These are phyloP conservation scores for Hypoxylon sp. DNA, from an alignment of 2,329 filamentous ascomycete genomes.

Conservation along the genomic window DNA sequence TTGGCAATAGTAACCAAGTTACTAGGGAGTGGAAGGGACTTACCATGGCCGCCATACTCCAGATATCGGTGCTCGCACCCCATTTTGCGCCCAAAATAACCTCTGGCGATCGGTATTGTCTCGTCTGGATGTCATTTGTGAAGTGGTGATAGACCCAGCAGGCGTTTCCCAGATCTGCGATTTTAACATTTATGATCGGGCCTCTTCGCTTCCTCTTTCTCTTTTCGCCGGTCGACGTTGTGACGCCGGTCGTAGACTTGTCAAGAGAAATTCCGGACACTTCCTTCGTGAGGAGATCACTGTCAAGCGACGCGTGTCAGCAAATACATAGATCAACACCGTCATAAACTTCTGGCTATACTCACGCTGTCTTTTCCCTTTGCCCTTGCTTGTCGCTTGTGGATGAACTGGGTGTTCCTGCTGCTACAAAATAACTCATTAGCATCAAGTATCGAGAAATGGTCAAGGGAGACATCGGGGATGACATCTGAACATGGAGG, in stretches of 20 bases:
- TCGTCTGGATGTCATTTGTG: conserved; percentile 98
- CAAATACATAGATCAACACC: background rate
- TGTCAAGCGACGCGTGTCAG: conserved; percentile 53
- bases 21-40: conserved; percentile 49
- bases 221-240: conserved; percentile 68
- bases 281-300: conserved; percentile 90
- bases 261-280: conserved; percentile 95
- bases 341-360: conserved; percentile 40
- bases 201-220: conserved; percentile 71
- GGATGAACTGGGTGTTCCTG: conserved; percentile 62
- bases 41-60: conserved; percentile 99
- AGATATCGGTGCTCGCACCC: conserved; percentile 99
- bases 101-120: conserved; percentile 96
- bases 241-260: conserved; percentile 64
- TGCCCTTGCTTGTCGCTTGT: conserved; percentile 79
- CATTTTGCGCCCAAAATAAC: conserved; percentile 97
- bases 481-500: conserved; percentile 7
- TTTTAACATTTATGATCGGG: conserved; percentile 94
- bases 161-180: conserved; percentile 96
- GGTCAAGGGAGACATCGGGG: background rate
- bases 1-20: background rate
- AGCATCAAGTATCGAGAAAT: conserved; percentile 32
- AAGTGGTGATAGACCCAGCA: conserved; percentile 99
- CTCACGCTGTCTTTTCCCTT: conserved; percentile 94
- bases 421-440: conserved; percentile 43